Percentiles rank a stretch among this genome's conserved stretches.
Conservation (phyloP, 345 rosid species). For the Eucalyptus cloeziana region DNA sequence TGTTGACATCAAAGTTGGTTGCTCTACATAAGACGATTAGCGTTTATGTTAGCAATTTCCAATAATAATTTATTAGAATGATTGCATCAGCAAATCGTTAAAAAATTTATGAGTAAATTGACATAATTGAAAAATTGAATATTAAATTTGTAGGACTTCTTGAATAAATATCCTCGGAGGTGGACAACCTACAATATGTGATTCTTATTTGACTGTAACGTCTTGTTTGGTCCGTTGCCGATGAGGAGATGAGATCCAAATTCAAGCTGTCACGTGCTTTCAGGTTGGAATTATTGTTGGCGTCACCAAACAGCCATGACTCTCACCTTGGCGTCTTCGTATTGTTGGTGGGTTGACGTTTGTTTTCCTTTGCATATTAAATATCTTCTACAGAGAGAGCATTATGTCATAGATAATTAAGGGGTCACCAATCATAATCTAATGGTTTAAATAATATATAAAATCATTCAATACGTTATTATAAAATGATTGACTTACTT, state of each 20-base stretch:
- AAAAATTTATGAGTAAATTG: neutral
- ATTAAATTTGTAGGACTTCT: neutral
- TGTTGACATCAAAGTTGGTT: accelerated
- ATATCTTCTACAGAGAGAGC: neutral
- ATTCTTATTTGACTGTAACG: neutral
- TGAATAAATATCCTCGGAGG: neutral
- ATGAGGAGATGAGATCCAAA: neutral
- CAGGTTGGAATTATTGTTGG: neutral
- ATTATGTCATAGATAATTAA: neutral
- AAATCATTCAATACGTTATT: neutral
- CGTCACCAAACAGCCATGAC: neutral
- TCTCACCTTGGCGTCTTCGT: neutral
- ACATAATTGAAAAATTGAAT: neutral
- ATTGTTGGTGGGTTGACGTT: neutral
- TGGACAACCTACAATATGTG: neutral
- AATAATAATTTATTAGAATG: accelerated
- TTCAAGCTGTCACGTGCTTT: neutral
- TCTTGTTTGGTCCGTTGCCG: neutral
- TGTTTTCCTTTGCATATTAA: neutral
- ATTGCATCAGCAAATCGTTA: neutral
- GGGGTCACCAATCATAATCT: neutral
- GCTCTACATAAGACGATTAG: accelerated
- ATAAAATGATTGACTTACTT: neutral
- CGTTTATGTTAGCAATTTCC: accelerated
- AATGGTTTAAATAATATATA: neutral